phyloP scores from a whole-genome alignment of 2,329 filamentous ascomycete genomes.

The Laburnicola sp. region DNA sequence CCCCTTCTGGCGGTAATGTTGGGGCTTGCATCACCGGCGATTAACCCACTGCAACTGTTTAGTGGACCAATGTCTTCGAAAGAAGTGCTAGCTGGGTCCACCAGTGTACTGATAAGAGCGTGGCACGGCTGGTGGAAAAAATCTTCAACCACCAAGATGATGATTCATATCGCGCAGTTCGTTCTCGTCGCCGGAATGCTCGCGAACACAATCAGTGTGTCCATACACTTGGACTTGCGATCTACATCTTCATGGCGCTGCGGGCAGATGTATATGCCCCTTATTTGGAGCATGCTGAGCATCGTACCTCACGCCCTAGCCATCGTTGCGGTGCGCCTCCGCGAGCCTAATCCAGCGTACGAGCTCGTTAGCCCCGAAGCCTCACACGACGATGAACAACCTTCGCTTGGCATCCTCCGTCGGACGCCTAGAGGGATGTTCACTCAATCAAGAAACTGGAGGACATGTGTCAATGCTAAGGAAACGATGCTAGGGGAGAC shows the following conservation, averaged over 20 bases:
- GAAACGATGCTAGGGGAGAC: not conserved
- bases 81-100: not conserved
- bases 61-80: not conserved
- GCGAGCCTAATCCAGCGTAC: not conserved
- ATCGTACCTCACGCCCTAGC: not conserved
- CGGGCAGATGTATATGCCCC: slow-evolving; percentile 2
- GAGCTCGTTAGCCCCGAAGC: no score
- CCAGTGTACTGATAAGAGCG: not conserved
- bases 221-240: not conserved
- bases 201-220: not conserved
- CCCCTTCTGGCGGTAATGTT: slow-evolving; percentile 2
- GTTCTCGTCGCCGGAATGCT: not conserved
- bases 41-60: not conserved
- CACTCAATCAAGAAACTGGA: not conserved
- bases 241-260: not conserved
- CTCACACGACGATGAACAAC: no score
- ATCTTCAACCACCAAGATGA: not conserved
- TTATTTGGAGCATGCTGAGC: not conserved
- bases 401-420: no score
- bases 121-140: no score
- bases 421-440: no score
- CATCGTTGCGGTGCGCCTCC: not conserved
- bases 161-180: not conserved
- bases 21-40: not conserved
- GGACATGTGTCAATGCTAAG: not conserved